Evolutionary conservation across 768 basidiomycete species (phyloP).

Genomic region (Multifurca ochricompacta): DNA sequence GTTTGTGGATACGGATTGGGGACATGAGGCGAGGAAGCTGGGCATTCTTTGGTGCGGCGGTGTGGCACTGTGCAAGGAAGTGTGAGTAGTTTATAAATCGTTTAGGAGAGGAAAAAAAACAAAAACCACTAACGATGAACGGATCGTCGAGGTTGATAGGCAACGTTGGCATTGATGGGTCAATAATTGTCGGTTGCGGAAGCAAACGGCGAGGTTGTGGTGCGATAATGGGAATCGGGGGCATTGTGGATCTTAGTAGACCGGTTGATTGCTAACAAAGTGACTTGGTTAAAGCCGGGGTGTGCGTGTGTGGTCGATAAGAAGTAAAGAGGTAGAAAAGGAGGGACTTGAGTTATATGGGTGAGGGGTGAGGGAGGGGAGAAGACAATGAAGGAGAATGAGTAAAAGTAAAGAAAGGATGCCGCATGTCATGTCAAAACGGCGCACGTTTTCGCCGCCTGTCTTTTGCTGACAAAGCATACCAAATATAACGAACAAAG

Average conservation of each 20-base stretch:
- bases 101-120: neutral
- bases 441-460: constrained; percentile 19
- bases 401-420: constrained; percentile 13
- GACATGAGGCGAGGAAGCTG: constrained; percentile 21
- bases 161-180: constrained; percentile 7
- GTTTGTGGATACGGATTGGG: constrained; percentile 16
- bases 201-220: constrained; percentile 18
- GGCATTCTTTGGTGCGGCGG: constrained; percentile 11
- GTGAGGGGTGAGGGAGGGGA: no score
- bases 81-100: neutral
- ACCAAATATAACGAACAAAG: constrained; percentile 17
- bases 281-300: neutral
- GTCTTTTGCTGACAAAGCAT: constrained; percentile 18
- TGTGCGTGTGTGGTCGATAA: constrained; percentile 1
- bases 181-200: constrained; percentile 15
- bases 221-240: constrained; percentile 20
- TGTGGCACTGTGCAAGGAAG: constrained; percentile 11
- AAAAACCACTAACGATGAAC: constrained; percentile 18
- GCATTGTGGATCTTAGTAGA: constrained; percentile 13
- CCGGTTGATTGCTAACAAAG: neutral
- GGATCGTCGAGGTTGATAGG: constrained; percentile 18
- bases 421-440: constrained; percentile 18
- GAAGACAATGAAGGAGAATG: constrained; percentile 14
- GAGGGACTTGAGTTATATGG: constrained; percentile 18
- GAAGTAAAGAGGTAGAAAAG: constrained; percentile 12